A percentile compares a stretch with the other conserved stretches of the same genome.
Conservation (phyloP, 1,284 basidiomycete genomes). For the Naganishia albida region DNA sequence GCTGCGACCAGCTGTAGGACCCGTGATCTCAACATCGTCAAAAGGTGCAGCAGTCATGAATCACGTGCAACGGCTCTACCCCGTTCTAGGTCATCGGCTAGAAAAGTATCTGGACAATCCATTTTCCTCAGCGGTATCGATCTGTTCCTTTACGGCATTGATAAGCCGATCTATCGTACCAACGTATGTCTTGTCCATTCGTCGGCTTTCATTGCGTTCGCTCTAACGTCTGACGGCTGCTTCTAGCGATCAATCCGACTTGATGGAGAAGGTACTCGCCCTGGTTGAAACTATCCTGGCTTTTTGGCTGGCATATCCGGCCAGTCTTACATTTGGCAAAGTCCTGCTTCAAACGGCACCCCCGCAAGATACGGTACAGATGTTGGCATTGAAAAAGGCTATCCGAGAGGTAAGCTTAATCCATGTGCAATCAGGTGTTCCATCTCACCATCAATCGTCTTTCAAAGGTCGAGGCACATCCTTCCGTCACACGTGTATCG, state of each 20-base stretch:
- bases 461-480: conserved; percentile 70
- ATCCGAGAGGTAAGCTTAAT: conserved; percentile 63
- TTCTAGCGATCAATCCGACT: conserved; percentile 50
- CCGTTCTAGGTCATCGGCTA: conserved; percentile 12
- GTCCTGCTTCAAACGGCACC: conserved; percentile 86
- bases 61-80: neutral
- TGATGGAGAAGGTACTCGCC: conserved; percentile 75
- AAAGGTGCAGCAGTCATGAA: conserved; percentile 15
- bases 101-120: conserved; percentile 49
- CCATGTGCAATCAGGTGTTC: neutral
- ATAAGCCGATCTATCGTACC: conserved; percentile 54
- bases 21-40: neutral
- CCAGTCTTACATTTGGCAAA: conserved; percentile 73
- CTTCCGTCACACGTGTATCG: conserved; percentile 72
- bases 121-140: conserved; percentile 54
- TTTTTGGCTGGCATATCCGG: conserved; percentile 75
- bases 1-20: neutral
- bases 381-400: conserved; percentile 73
- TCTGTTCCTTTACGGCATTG: conserved; percentile 52
- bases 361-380: conserved; percentile 61
- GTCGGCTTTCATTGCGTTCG: neutral
- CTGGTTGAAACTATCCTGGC: conserved; percentile 71
- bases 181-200: conserved; percentile 54
- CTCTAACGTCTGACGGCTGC: conserved; percentile 52
- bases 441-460: neutral